Percentiles rank a stretch among this genome's conserved stretches.
Evolutionary conservation across 1,284 basidiomycete species (phyloP).

Genomic region (Pseudozyma tsukubaensis): DNA sequence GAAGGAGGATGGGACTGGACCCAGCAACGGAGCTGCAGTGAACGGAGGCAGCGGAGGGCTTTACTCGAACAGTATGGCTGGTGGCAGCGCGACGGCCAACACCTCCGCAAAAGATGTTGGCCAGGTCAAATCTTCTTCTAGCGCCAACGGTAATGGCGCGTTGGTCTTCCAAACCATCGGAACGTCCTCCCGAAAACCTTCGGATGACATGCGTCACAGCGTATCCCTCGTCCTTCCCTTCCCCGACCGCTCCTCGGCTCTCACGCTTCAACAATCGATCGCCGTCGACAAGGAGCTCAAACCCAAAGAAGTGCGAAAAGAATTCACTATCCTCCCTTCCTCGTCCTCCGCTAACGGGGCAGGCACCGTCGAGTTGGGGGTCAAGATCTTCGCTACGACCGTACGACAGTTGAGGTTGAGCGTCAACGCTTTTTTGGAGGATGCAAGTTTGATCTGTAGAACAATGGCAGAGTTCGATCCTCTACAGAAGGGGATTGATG

Average conservation of each 20-base stretch:
- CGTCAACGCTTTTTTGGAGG: slow-evolving; percentile 59
- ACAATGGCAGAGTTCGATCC: slow-evolving; percentile 57
- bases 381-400: slow-evolving; percentile 59
- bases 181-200: slow-evolving; percentile 24
- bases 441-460: slow-evolving; percentile 50
- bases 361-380: slow-evolving; percentile 21
- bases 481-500: slow-evolving; percentile 28
- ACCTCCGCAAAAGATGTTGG: not conserved
- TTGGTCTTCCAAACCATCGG: slow-evolving; percentile 47
- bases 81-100: slow-evolving; percentile 7
- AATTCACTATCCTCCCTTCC: slow-evolving; percentile 33
- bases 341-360: slow-evolving; percentile 3
- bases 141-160: slow-evolving; percentile 15
- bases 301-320: slow-evolving; percentile 56
- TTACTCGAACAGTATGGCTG: slow-evolving; percentile 37
- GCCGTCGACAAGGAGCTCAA: slow-evolving; percentile 59
- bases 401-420: slow-evolving; percentile 57
- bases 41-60: slow-evolving; percentile 15
- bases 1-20: slow-evolving; percentile 29
- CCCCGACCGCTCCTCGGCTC: slow-evolving; percentile 35
- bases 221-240: slow-evolving; percentile 56
- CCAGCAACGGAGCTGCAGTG: not conserved
- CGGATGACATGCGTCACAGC: slow-evolving; percentile 45
- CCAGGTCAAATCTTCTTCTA: slow-evolving; percentile 12
- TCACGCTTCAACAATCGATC: slow-evolving; percentile 47